Conservation (phyloP, 2,329 filamentous ascomycete genomes). For the Ophiostoma quercus region DNA sequence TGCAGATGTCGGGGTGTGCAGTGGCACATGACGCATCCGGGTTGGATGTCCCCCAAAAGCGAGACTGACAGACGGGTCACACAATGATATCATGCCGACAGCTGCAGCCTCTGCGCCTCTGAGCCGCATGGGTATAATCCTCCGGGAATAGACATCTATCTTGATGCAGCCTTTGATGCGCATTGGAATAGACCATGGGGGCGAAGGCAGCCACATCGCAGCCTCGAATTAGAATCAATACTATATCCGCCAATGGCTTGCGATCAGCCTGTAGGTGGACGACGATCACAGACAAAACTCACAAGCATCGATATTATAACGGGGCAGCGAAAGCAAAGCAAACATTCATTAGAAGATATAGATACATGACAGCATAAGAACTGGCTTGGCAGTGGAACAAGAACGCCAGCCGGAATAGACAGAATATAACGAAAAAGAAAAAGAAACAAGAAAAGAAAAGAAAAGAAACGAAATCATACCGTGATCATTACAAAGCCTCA, state of each 20-base stretch:
- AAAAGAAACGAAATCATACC: not conserved
- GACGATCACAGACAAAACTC: no score
- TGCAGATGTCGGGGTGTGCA: not conserved
- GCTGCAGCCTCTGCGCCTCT: not conserved
- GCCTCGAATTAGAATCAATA: no score
- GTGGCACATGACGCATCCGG: no score
- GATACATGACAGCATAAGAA: not conserved
- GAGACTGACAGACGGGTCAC: not conserved
- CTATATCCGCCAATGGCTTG: no score
- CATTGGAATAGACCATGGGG: not conserved
- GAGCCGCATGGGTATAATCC: not conserved
- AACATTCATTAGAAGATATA: not conserved
- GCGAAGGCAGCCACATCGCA: no score
- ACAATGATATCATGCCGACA: not conserved
- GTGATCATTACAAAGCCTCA: constrained; percentile 45
- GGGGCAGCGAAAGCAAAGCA: not conserved
- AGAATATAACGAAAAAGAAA: not conserved
- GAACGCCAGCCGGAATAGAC: not conserved
- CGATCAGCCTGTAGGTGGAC: no score
- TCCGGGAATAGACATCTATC: not conserved
- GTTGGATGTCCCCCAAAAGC: no score
- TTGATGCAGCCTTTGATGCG: no score
- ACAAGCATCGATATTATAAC: no score
- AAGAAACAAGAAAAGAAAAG: not conserved
- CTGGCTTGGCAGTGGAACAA: not conserved